Percentiles rank a stretch among this genome's conserved stretches.
phyloP scores from a whole-genome alignment of 768 basidiomycete species.

The Boletus subcaerulescens region DNA sequence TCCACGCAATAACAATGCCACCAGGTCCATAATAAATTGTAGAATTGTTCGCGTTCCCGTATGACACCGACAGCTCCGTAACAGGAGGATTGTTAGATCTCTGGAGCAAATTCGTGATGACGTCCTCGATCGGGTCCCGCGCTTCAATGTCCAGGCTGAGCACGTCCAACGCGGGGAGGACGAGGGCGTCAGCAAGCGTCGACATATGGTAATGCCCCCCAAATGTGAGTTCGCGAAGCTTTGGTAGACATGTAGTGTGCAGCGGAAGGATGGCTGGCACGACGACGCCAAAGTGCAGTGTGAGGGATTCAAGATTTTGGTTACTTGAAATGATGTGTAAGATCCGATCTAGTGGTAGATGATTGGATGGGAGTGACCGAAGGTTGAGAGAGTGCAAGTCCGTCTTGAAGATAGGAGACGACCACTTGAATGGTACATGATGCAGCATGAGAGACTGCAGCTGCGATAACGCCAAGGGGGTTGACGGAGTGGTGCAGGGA shows the following conservation, averaged over 20 bases:
- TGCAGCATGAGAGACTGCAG: constrained; percentile 62
- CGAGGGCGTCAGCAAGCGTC: constrained; percentile 58
- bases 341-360: constrained; percentile 65
- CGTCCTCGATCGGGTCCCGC: constrained; percentile 73
- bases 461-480: constrained; percentile 39
- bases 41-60: constrained; percentile 39
- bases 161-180: constrained; percentile 53
- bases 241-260: constrained; percentile 47
- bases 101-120: constrained; percentile 56
- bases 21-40: constrained; percentile 58
- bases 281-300: constrained; percentile 61
- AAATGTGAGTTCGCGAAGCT: constrained; percentile 53
- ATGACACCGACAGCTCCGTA: constrained; percentile 59
- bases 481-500: constrained; percentile 45
- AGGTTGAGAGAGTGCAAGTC: constrained; percentile 59
- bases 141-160: constrained; percentile 70
- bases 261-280: constrained; percentile 64
- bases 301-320: constrained; percentile 51
- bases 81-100: constrained; percentile 60
- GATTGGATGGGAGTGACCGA: constrained; percentile 59
- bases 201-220: constrained; percentile 68
- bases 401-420: constrained; percentile 65
- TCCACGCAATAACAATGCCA: constrained; percentile 63
- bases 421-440: constrained; percentile 75
- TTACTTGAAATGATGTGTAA: constrained; percentile 63